These are phyloP conservation scores for Scenedesmus sp. DNA, from an alignment of 163 green algal genomes.

Conservation along the genomic window DNA sequence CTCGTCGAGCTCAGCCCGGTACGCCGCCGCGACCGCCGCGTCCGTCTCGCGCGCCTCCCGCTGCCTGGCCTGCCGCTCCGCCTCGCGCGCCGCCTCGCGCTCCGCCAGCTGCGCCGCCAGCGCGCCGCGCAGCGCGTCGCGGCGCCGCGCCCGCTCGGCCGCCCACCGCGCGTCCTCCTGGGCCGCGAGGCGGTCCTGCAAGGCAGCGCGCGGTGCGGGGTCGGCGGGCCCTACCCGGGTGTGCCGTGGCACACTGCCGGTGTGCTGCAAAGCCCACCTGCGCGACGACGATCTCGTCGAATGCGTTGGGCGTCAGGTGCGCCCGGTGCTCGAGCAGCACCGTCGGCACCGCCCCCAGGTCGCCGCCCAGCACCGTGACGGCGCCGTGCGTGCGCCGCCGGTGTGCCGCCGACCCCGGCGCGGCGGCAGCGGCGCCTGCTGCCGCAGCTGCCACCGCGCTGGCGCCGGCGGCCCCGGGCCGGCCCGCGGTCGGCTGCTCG, in stretches of 20 bases:
- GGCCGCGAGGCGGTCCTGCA: slow-evolving; percentile 12
- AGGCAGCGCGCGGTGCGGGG: no score
- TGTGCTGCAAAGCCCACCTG: slow-evolving; percentile 8
- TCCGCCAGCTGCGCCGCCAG: slow-evolving; percentile 31
- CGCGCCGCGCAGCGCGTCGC: background rate
- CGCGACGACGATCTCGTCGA: slow-evolving; percentile 22
- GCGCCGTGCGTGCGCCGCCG: no score
- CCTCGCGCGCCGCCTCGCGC: slow-evolving; percentile 10
- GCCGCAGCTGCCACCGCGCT: no score
- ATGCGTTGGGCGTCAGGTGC: slow-evolving; percentile 33
- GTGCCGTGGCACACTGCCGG: no score
- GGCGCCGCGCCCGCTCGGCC: slow-evolving; percentile 12
- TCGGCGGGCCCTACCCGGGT: no score
- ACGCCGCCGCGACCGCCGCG: slow-evolving; percentile 22
- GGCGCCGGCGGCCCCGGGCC: no score
- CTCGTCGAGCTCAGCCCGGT: slow-evolving; percentile 2
- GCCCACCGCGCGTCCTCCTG: slow-evolving; percentile 11
- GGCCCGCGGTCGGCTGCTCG: no score
- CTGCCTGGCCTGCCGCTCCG: slow-evolving; percentile 26
- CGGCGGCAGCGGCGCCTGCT: no score
- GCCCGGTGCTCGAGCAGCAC: slow-evolving; percentile 24
- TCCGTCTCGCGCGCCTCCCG: slow-evolving; percentile 18
- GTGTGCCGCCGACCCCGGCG: no score
- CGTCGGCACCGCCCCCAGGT: slow-evolving; percentile 13
- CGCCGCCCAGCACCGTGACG: background rate